Base-by-base conservation (phyloP, 345 rosid genomes). In the Barbarea vulgaris region DNA sequence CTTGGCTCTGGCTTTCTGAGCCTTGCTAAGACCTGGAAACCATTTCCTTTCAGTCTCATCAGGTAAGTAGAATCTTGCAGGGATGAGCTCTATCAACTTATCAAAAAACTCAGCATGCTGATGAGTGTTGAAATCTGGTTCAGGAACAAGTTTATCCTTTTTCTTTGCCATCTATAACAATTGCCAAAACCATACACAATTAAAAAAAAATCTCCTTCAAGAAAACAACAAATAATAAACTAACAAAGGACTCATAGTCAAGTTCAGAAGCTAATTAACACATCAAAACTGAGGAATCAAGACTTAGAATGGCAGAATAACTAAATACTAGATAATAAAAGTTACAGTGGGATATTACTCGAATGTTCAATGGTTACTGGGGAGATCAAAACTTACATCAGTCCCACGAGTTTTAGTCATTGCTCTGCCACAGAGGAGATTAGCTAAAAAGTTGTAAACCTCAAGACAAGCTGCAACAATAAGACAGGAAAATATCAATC, bases 11-110 rank as follows among this genome's bases (percentile, higher is more conserved):
- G 88, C 96, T 67, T 84, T 88, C 52, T 86, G 84, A 31, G 46
- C 78, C 77, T 90, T 94, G 81, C 86, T 88, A 53, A 91, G 96
- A 54, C 97, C 97, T 21, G 84, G 91, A 78, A 82, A 88, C 95
- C 93, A 87, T 22, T 85, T 85, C 59, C 81, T 91, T 28, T 91
- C 97, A 5, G 80, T 83, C 62, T 88, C 98, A 81, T 88, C 91
- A 50, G 96, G 87, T 47, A 90, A 64, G 86, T 91, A 94, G 81
- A 89, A 91, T 85, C 82, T 94, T 7, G 98, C 93, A 5, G 98
- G 98, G 70, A 90, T 83, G 37, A 90, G 91, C 80, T 90, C 91
- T 19, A 91, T 25, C 77, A 91, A 58, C 79, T 85, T 87, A 76
- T 94, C 96, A 34, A 90, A 91, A 81, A 88, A 88, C 34, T 75